A percentile compares a stretch with the other conserved stretches of the same genome.
Conservation (phyloP, 768 basidiomycete species). For the Xerocomellus dryophilus region DNA sequence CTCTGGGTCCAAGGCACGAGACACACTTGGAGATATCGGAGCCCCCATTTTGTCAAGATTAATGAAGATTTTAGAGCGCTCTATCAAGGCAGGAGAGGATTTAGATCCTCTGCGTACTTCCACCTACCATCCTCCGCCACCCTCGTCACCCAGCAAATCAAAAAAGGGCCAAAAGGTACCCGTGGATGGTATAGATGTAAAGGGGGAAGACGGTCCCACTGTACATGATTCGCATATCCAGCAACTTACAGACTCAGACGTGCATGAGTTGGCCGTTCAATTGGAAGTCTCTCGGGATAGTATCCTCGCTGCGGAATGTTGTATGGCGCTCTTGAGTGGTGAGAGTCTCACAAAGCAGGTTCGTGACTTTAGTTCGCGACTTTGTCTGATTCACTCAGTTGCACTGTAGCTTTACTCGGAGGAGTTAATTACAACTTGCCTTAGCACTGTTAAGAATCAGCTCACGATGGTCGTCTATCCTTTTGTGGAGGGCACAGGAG, state of each 20-base stretch:
- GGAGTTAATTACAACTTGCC: conserved; percentile 81
- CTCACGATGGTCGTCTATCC: conserved; percentile 80
- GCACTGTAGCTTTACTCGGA: conserved; percentile 79
- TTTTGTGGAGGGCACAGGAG: conserved; percentile 70
- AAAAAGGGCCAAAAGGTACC: conserved; percentile 46
- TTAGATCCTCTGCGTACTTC: conserved; percentile 62
- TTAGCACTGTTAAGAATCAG: conserved; percentile 74
- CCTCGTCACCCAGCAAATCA: conserved; percentile 40
- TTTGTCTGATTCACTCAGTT: conserved; percentile 1
- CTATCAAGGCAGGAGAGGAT: conserved; percentile 72
- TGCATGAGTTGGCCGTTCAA: conserved; percentile 48
- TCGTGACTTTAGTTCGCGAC: conserved; percentile 15
- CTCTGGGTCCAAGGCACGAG: conserved; percentile 45
- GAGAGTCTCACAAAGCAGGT: conserved; percentile 88
- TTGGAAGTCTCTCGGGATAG: conserved; percentile 70
- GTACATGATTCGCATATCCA: conserved; percentile 12
- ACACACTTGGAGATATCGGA: conserved; percentile 68
- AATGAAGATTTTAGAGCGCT: conserved; percentile 76
- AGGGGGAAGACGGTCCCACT: neutral
- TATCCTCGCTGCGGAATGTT: conserved; percentile 80
- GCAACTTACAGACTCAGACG: conserved; percentile 43
- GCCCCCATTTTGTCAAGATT: conserved; percentile 57
- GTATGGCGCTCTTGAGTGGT: conserved; percentile 70
- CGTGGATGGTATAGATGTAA: conserved; percentile 2
- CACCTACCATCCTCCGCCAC: conserved; percentile 14